Evolutionary conservation across 352 stramenopile species (phyloP).

Genomic region (Phytophthora citrophthora): DNA sequence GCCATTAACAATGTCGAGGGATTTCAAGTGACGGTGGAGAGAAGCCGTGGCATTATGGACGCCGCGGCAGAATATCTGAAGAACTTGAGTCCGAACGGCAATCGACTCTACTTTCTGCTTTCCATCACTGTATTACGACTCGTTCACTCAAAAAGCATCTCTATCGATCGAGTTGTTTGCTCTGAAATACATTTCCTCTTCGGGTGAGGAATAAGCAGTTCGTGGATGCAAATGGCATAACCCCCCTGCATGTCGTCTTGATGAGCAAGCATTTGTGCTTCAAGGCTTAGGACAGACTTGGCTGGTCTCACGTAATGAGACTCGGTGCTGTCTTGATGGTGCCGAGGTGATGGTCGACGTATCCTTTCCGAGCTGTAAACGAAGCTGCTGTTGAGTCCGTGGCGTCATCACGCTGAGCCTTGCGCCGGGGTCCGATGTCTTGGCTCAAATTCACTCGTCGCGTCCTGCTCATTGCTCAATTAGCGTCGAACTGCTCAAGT

Average conservation of each 20-base stretch:
- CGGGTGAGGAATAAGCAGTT: no score
- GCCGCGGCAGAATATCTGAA: slow-evolving; percentile 24
- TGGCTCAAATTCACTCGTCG: slow-evolving; percentile 5
- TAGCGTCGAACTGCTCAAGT: neutral
- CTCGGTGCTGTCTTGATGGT: slow-evolving; percentile 5
- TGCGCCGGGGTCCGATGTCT: neutral
- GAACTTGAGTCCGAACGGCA: slow-evolving; percentile 27
- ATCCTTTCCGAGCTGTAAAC: neutral
- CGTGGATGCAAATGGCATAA: no score
- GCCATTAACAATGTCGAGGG: neutral
- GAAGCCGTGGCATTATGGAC: no score
- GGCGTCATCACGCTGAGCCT: slow-evolving; percentile 6
- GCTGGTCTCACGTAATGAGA: neutral
- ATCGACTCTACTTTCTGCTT: no score
- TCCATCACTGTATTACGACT: no score
- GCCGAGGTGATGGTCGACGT: neutral
- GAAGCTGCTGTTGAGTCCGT: neutral
- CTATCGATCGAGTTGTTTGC: no score
- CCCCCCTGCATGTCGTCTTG: no score
- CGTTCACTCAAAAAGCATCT: no score
- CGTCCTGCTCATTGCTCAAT: slow-evolving; percentile 1
- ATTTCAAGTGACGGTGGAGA: no score
- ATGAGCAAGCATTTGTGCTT: slow-evolving; percentile 1
- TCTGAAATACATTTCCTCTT: no score
- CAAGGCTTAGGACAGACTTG: neutral